Percentiles rank a stretch among this genome's conserved stretches.
phyloP scores from a whole-genome alignment of 768 basidiomycete genomes.

The Crassisporium funariophilum region DNA sequence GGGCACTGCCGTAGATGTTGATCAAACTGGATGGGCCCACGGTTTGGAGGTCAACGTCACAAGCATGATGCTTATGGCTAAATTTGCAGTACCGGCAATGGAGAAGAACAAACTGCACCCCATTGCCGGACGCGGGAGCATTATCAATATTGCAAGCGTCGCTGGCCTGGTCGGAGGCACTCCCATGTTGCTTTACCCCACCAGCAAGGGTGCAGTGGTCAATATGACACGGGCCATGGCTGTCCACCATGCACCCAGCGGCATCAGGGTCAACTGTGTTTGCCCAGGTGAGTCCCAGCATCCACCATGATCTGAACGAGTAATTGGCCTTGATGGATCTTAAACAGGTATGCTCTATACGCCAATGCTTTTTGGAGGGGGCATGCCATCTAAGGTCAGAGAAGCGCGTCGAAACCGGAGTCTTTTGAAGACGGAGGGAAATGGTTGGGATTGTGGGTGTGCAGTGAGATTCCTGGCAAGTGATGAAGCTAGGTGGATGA shows the following conservation, averaged over 20 bases:
- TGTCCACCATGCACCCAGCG: conserved; percentile 40
- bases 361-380: conserved; percentile 41
- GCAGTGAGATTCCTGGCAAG: conserved; percentile 43
- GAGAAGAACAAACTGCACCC: conserved; percentile 31
- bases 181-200: conserved; percentile 42
- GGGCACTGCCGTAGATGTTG: conserved; percentile 42
- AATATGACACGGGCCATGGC: conserved; percentile 51
- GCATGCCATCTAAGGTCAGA: conserved; percentile 38
- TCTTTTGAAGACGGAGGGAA: conserved; percentile 43
- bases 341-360: conserved; percentile 41
- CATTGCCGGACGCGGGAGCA: conserved; percentile 37
- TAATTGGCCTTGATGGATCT: background rate
- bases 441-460: conserved; percentile 44
- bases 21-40: conserved; percentile 34
- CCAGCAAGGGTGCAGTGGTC: conserved; percentile 44
- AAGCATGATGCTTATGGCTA: conserved; percentile 47
- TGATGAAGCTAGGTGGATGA: conserved; percentile 47
- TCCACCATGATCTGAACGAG: background rate
- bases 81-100: conserved; percentile 46
- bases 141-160: conserved; percentile 44
- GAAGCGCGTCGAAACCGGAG: conserved; percentile 37
- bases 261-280: conserved; percentile 43
- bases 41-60: conserved; percentile 42
- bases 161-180: conserved; percentile 40
- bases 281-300: conserved; percentile 35